Evolutionary conservation across 352 stramenopile species (phyloP).

Genomic region (Aphanomyces invadans): DNA sequence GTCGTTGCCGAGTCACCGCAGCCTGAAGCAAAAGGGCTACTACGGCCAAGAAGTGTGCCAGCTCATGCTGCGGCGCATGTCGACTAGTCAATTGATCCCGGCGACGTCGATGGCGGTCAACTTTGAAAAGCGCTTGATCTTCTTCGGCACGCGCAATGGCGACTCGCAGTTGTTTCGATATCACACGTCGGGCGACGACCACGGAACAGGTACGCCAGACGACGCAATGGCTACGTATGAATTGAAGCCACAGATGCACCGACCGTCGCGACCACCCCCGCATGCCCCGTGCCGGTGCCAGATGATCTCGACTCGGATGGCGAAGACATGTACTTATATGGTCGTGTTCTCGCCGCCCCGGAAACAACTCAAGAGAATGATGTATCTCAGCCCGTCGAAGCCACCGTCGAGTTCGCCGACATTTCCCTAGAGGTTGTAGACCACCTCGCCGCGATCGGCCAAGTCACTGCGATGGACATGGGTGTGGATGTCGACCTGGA

Average conservation of each 20-base stretch:
- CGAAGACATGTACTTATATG: constrained; percentile 23
- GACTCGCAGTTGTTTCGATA: constrained; percentile 67
- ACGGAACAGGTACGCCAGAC: too few species aligned
- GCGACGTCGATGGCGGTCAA: constrained; percentile 58
- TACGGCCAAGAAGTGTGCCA: constrained; percentile 23
- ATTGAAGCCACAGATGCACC: constrained; percentile 25
- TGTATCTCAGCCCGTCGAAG: neutral
- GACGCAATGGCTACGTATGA: too few species aligned
- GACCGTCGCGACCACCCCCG: neutral
- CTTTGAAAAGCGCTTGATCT: constrained; percentile 54
- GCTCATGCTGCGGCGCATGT: constrained; percentile 14
- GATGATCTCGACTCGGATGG: constrained; percentile 22
- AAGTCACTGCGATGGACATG: constrained; percentile 78
- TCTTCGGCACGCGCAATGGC: constrained; percentile 70
- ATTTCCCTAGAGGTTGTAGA: constrained; percentile 63
- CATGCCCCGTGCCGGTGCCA: constrained; percentile 8
- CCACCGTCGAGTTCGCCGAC: constrained; percentile 14
- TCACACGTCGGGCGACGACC: constrained; percentile 29
- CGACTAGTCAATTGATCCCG: constrained; percentile 20
- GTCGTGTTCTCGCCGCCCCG: neutral
- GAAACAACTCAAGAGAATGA: constrained; percentile 30
- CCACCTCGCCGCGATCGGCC: constrained; percentile 57
- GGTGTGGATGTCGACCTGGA: constrained; percentile 66
- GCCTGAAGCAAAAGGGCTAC: constrained; percentile 23
- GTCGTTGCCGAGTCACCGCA: constrained; percentile 22